Base-by-base conservation (phyloP, 352 stramenopile genomes). In the Halophytophthora polymorphica region DNA sequence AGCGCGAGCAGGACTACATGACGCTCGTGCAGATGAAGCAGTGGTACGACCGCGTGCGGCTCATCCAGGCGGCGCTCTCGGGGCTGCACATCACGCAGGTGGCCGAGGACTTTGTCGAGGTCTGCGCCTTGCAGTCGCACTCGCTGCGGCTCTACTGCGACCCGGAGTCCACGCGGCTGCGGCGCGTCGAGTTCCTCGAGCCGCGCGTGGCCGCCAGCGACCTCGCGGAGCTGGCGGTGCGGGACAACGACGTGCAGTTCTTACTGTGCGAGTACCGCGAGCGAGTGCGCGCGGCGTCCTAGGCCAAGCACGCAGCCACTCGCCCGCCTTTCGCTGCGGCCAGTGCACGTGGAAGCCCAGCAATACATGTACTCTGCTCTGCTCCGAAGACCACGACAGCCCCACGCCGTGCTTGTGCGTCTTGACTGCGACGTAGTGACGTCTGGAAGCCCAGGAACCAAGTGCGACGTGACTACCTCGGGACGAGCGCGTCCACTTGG, bases 1-100 rank as follows among this genome's bases (percentile, higher is more conserved):
- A 86, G 47, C 73, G 76, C 29, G 76, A 91, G 42, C 73, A 88
- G 28, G 76, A 91, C 39, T 87, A 73, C 46, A 73, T 75, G 40
- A 73, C 74, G 23, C 61, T 91, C 2, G 69, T 82, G 44, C 72
- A 84, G 55, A 91, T 91, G 78, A 78, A 87, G 52, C 56, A 84
- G 25, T 89, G 81, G 81, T 91, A 46, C 21, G 69, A 85, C 23
- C 72, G 83, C 33, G 71, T 90, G 50, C 65, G 65, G 37, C 64
- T 69, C 19, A 73, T 88, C 25, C 66, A 82, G 14, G 52, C 72
- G 38, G 72, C 75, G 18, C 42, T 88, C 8, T 76, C 75, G 2
- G 75, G 73, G 18, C 53, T 90, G 38, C 74, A 84, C 35, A 77
- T 88, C 40, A 69, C 50, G 0, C 71, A 71, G 36, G 69, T 90